Evolutionary conservation across 331 rosid genomes (phyloP).

Genomic region (Cydonia oblonga): DNA sequence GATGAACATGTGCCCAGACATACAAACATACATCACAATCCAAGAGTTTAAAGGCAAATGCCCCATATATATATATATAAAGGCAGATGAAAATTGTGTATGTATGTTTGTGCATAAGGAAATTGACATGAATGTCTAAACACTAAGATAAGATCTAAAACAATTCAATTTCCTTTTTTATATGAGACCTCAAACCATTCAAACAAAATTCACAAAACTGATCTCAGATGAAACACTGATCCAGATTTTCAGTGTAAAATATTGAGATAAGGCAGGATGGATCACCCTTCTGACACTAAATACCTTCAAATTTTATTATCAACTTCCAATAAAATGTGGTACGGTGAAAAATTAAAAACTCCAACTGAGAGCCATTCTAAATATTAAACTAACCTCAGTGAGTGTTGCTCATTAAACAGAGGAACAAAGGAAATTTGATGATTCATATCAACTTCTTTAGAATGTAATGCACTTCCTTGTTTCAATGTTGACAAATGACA

Average conservation of each 20-base stretch:
- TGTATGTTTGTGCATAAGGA: too few species aligned
- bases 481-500: slow-evolving; percentile 19
- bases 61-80: neutral
- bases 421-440: slow-evolving; percentile 21
- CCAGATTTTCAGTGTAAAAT: neutral
- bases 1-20: neutral
- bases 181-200: neutral
- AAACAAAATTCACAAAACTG: neutral
- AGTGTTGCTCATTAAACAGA: slow-evolving; percentile 22
- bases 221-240: neutral
- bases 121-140: neutral
- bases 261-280: neutral
- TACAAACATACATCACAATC: neutral
- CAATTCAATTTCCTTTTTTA: neutral
- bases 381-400: slow-evolving; percentile 33
- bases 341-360: neutral
- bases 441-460: slow-evolving; percentile 21
- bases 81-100: neutral
- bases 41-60: neutral
- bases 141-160: neutral
- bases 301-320: neutral
- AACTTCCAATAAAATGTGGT: neutral
- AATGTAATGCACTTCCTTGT: slow-evolving; percentile 20
- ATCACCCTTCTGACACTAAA: neutral
- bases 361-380: neutral